Evolutionary conservation across 179 eudicot species (phyloP).

Genomic region (Heliamphora pulchella): DNA sequence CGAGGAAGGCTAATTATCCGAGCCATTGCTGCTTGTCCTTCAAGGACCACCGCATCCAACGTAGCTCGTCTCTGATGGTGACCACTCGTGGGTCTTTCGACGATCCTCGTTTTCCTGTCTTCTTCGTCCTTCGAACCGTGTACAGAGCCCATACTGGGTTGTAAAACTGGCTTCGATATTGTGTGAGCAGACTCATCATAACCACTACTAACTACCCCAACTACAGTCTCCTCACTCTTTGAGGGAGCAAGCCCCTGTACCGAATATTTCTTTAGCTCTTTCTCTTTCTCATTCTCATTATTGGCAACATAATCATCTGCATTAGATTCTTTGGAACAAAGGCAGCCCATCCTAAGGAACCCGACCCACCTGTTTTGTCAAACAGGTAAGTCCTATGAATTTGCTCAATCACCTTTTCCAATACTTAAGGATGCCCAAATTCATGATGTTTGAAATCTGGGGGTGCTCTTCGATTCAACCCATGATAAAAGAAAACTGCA

Average conservation of each 20-base stretch:
- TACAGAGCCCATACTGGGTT: conserved; percentile 21
- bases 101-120: conserved; percentile 20
- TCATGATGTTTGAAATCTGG: conserved; percentile 11
- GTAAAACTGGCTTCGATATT: conserved; percentile 26
- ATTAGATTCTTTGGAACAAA: conserved; percentile 29
- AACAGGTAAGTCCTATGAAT: conserved; percentile 8
- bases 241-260: conserved; percentile 26
- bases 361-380: conserved; percentile 10
- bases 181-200: conserved; percentile 28
- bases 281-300: conserved; percentile 19
- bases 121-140: conserved; percentile 25
- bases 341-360: conserved; percentile 30
- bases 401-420: conserved; percentile 15
- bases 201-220: conserved; percentile 17
- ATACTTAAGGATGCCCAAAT: conserved; percentile 12
- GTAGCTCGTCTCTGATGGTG: conserved; percentile 27
- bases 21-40: conserved; percentile 12
- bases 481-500: conserved; percentile 12
- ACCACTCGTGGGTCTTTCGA: conserved; percentile 29
- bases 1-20: conserved; percentile 31
- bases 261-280: conserved; percentile 18
- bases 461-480: background rate
- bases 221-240: conserved; percentile 23
- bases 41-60: conserved; percentile 17
- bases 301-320: conserved; percentile 20